Base-by-base conservation (phyloP, 768 basidiomycete species). In the Porpolomopsis calyptriformis region DNA sequence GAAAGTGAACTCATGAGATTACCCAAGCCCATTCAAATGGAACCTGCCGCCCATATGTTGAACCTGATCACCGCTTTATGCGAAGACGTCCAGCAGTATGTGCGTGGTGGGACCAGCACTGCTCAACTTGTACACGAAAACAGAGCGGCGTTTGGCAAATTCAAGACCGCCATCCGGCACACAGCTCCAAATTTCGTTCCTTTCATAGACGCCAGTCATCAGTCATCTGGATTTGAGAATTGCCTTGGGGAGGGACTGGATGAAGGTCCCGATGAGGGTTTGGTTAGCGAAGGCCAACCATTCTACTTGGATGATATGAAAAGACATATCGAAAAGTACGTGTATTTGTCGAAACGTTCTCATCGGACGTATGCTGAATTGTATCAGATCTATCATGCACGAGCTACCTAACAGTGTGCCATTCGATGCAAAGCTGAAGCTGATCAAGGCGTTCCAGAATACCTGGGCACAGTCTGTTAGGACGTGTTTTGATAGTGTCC, bases 341-440 rank as follows among this genome's bases (percentile, higher is more conserved):
- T n/a, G n/a, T n/a, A n/a, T n/a, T n/a, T n/a, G n/a, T n/a, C n/a
- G n/a, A n/a, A n/a, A n/a, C n/a, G n/a, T n/a, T n/a, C n/a, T n/a
- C n/a, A n/a, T n/a, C n/a, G n/a, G n/a, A n/a, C n/a, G 43, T 6
- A 5, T 11, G n/a, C 31, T 27, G 4, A 25, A 22, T 40, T n/a
- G 40, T 40, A 25, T 39, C 5, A 70, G 68, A 19, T 63, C 60
- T 7, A 61, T 64, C 23, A 64, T 63, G 1, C 56, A 65, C 26
- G 70, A 71, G 43, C 54, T 67, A 0, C 68, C 69, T 6, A 55
- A 60, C 16, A 67, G 67, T 49, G 59, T 66, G 3, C 69, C 68
- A 1, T 70, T 62, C 46, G 53, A 54, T 3, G 62, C 64, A 1
- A 70, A 69, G 31, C 56, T 57, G 14, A 45, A 52, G 2, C 56